Base-by-base conservation (phyloP, 164 flowering plant genomes). In the Brasenia schreberi region DNA sequence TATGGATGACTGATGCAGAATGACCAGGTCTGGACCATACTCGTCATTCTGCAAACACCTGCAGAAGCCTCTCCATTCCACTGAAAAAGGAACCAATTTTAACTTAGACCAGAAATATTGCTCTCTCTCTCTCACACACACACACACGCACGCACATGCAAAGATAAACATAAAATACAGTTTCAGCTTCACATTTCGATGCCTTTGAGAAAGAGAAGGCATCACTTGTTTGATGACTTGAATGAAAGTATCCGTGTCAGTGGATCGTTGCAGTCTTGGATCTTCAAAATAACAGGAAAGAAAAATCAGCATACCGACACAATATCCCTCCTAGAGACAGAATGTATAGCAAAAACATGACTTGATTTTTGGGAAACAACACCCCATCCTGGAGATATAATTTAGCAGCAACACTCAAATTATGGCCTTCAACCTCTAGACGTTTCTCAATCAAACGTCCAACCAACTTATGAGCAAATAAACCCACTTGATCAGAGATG, bases 401-500 rank as follows among this genome's bases (percentile, higher is more conserved):
- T 43, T 45, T 73, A 43, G 75, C 74, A 64, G 33, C 76, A 64
- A 43, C 18, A 16, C 77, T 77, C 42, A 87, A 68, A 19, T 73
- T 70, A 19, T 78, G 42, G 62, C 75, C 80, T 64, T 82, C 79
- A 7, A 62, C 60, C 66, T 70, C 63, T 10, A 80, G 80, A 76
- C 80, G 79, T 64, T 67, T 76, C 43, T 80, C 80, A 68, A 92
- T 53, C 66, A 83, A 27, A 66, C 19, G 75, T 56, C 93, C 98
- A 67, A 85, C 75, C 59, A 84, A 76, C 66, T 68, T 72, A 77
- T 84, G 81, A 23, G 86, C 90, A 71, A 82, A 73, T 74, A 87
- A 66, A 72, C 96, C 84, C 27, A 87, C 74, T 58, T 83, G 78
- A 70, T 92, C 93, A 79, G 87, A 82, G 67, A 74, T 75, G 64